Evolutionary conservation across 495 filamentous ascomycete genomes (phyloP).

Genomic region (Beverwykella pulmonaria): DNA sequence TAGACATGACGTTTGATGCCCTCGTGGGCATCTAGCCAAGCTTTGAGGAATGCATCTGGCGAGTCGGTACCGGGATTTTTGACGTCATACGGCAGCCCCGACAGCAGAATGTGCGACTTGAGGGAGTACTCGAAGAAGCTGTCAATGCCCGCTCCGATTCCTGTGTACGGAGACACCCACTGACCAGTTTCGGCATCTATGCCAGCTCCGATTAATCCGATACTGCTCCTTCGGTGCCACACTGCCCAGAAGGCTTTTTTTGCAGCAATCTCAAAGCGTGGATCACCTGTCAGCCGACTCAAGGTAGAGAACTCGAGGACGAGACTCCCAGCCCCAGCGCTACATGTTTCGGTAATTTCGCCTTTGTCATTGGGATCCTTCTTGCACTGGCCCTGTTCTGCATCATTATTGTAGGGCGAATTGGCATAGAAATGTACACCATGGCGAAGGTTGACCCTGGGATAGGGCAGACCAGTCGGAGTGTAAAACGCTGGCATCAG

Average conservation of each 20-base stretch:
- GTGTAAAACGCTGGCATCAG: conserved; percentile 89
- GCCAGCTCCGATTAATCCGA: conserved; percentile 86
- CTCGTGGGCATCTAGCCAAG: conserved; percentile 83
- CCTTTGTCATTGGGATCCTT: conserved; percentile 45
- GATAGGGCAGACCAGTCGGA: conserved; percentile 88
- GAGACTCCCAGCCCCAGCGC: conserved; percentile 90
- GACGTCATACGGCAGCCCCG: conserved; percentile 56
- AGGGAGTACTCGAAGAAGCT: conserved; percentile 98
- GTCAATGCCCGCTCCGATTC: conserved; percentile 93
- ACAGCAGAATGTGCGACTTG: conserved; percentile 88
- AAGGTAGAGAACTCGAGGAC: conserved; percentile 90
- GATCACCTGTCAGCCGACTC: conserved; percentile 84
- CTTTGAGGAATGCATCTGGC: conserved; percentile 73
- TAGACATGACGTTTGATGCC: conserved; percentile 85
- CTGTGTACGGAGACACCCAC: conserved; percentile 85
- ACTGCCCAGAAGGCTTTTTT: conserved; percentile 96
- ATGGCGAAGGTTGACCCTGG: conserved; percentile 87
- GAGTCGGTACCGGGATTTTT: conserved; percentile 53
- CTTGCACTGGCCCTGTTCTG: conserved; percentile 48
- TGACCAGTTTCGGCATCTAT: conserved; percentile 89
- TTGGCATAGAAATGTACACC: conserved; percentile 90
- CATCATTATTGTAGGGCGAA: conserved; percentile 65
- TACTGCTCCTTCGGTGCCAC: conserved; percentile 80
- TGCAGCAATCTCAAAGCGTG: conserved; percentile 80
- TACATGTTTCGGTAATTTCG: conserved; percentile 94